Base-by-base conservation (phyloP, 2,329 filamentous ascomycete species). In the Aspergillus pseudotamarii region DNA sequence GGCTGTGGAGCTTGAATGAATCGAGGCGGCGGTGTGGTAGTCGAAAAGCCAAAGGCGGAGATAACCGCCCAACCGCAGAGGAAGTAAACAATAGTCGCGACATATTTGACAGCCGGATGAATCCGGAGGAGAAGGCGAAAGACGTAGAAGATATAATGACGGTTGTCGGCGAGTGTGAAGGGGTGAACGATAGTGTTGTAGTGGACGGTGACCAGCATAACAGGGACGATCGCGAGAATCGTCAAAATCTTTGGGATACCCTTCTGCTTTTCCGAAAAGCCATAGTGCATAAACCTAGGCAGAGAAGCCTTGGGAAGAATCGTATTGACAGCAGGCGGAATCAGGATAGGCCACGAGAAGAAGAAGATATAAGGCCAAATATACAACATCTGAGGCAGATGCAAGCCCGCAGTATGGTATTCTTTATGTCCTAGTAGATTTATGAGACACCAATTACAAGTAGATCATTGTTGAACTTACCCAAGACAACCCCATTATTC, bases 61-160 rank as follows among this genome's bases (percentile, higher is more conserved):
- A 93, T 89, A 36, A 87, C 85, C 14, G 90, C 78, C 86, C 89
- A 94, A 9, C 85, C 89, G 71, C 88, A 89, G 19, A 87, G 12
- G 2, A 91, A 84, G 77, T 99, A 98, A 1, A 90, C 80, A 0
- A 89, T 83, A 0, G 90, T 85, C 1, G 91, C 88, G 0, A 85
- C 77, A 70, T 93, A 93, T 41, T 89, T 89, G 58, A 92, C 78
- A 21, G 82, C 78, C 1, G 83, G 81, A 48, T 91, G 86, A 6
- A 84, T 84, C 2, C 91, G 85, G 43, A 98, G 89, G 6, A 91
- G 89, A 72, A 93, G 88, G 1, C 93, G 89, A 82, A 99, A 99
- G 64, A 96, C 83, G 80, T 99, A 99, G 78, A 99, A 99, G 76
- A 96, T 90, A 81, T 97, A 99, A 77, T 99, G 95, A 2, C 95